These are phyloP conservation scores for Mortierella antarctica DNA, from an alignment of 192 early-diverging fungal species.

Conservation along the genomic window DNA sequence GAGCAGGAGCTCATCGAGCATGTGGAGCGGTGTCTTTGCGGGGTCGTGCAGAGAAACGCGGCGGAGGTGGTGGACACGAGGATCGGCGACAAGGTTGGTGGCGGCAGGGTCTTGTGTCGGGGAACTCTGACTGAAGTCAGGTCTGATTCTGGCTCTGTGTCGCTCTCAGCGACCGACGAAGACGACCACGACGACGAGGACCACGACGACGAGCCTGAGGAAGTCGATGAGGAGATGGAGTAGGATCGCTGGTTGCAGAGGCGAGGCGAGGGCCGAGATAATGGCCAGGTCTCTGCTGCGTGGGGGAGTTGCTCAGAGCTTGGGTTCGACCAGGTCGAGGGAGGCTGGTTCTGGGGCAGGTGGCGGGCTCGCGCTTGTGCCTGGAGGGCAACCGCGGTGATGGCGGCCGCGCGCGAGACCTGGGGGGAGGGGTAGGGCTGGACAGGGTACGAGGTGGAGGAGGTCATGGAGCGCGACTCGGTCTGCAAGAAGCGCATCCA, in stretches of 20 bases:
- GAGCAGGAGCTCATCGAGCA: constrained; percentile 10
- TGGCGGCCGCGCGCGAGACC: background rate
- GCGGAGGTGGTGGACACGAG: constrained; percentile 6
- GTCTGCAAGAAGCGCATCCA: constrained; percentile 22
- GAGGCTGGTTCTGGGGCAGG: background rate
- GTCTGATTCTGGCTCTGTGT: background rate
- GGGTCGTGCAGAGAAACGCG: background rate
- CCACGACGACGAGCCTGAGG: background rate
- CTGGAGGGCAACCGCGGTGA: background rate
- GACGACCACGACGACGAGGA: background rate
- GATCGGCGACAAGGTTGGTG: constrained; percentile 29
- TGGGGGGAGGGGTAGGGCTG: background rate
- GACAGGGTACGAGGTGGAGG: background rate
- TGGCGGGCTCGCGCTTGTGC: background rate
- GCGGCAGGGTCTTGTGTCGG: constrained; percentile 31
- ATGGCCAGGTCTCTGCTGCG: background rate
- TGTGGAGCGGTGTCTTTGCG: background rate
- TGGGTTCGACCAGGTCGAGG: background rate
- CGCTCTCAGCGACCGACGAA: background rate
- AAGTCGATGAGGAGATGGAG: constrained; percentile 10
- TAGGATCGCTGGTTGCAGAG: background rate
- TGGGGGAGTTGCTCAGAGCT: background rate
- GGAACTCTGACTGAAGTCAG: background rate
- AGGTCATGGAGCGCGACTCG: background rate
- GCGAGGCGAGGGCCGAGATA: background rate